Evolutionary conservation across 176 grass and related monocot genomes (phyloP).

Genomic region (Oryza meyeriana): DNA sequence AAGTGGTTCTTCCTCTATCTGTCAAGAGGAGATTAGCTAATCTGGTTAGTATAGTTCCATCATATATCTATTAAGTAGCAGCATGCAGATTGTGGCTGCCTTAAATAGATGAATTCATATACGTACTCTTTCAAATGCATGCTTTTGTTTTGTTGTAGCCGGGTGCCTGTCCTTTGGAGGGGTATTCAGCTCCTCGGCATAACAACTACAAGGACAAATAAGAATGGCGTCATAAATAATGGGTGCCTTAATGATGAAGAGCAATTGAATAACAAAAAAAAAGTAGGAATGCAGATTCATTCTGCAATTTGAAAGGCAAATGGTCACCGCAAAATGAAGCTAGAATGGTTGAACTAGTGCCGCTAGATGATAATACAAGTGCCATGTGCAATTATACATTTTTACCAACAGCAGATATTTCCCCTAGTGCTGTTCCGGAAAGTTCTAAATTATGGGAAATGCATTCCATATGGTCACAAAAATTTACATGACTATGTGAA

Average conservation of each 20-base stretch:
- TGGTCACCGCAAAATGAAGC: not conserved
- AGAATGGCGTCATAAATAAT: not conserved
- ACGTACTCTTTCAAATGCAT: conserved; percentile 63
- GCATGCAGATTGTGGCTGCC: not conserved
- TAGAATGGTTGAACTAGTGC: not conserved
- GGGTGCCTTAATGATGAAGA: not conserved
- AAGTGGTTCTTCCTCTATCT: conserved; percentile 56
- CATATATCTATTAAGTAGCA: conserved; percentile 21
- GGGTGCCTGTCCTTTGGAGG: conserved; percentile 77
- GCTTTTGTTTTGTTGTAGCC: conserved; percentile 65
- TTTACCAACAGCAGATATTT: not conserved
- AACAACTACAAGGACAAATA: conserved; percentile 62
- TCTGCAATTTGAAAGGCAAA: not conserved
- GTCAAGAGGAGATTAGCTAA: conserved; percentile 31
- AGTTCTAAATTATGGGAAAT: not conserved
- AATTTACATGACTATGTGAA: not conserved
- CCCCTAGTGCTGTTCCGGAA: not conserved
- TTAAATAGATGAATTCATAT: conserved; percentile 17
- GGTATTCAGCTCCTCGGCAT: conserved; percentile 57
- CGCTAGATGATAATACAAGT: not conserved
- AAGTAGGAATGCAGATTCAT: not conserved
- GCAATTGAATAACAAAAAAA: conserved; percentile 9
- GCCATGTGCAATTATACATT: not conserved
- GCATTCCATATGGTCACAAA: not conserved
- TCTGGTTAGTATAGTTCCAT: conserved; percentile 25